Evolutionary conservation across 2,329 filamentous ascomycete genomes (phyloP).

Genomic region (Aspergillus latus): DNA sequence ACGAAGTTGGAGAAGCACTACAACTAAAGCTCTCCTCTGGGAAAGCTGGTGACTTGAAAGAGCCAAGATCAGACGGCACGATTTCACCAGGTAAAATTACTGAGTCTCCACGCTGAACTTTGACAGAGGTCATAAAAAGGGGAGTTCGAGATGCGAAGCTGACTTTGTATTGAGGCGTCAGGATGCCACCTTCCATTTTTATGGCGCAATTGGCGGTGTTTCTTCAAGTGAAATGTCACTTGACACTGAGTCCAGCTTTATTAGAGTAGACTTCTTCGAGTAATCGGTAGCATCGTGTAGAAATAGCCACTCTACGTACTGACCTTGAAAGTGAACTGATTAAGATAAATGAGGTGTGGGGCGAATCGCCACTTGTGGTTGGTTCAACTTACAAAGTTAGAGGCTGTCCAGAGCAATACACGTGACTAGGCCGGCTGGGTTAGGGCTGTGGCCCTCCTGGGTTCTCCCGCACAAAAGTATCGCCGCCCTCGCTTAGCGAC

Average conservation of each 20-base stretch:
- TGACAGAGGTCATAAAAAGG: constrained; percentile 69
- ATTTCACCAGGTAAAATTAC: constrained; percentile 40
- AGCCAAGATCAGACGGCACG: constrained; percentile 55
- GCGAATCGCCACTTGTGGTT: not conserved
- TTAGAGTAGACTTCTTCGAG: no score
- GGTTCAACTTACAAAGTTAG: not conserved
- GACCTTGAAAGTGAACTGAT: not conserved
- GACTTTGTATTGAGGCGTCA: constrained; percentile 57
- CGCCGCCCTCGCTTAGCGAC: constrained; percentile 42
- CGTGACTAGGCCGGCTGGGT: constrained; percentile 32
- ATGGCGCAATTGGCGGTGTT: no score
- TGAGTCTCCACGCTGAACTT: constrained; percentile 71
- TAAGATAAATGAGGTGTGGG: not conserved
- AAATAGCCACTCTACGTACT: not conserved
- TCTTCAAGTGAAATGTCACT: no score
- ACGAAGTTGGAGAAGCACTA: constrained; percentile 82
- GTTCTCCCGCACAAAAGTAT: constrained; percentile 39
- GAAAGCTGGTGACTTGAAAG: constrained; percentile 76
- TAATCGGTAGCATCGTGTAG: not conserved
- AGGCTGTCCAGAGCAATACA: constrained; percentile 14
- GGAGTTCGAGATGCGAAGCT: constrained; percentile 72
- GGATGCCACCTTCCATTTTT: no score
- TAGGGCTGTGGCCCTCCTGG: constrained; percentile 42
- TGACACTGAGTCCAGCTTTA: no score
- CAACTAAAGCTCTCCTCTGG: constrained; percentile 93